Percentiles rank a stretch among this genome's conserved stretches.
Evolutionary conservation across 306 rosid species (phyloP).

Genomic region (Lithocarpus polystachyus): DNA sequence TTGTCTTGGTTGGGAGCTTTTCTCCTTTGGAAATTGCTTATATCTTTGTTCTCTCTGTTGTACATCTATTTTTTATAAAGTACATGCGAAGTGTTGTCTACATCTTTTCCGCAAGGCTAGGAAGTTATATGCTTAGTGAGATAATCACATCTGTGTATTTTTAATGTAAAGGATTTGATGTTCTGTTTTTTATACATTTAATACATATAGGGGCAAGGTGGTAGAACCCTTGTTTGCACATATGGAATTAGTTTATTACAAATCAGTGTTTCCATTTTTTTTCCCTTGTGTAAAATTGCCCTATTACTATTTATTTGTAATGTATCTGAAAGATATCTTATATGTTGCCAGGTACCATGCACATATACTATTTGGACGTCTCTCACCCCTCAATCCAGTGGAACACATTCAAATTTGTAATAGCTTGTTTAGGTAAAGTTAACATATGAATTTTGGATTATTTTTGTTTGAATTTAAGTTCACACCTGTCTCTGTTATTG

Average conservation of each 20-base stretch:
- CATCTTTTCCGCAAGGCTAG: background rate
- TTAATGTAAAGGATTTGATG: background rate
- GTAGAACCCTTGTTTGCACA: background rate
- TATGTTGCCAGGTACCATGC: conserved; percentile 74
- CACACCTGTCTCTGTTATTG: background rate
- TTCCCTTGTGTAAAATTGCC: background rate
- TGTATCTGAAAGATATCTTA: conserved; percentile 9
- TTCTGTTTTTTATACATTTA: background rate
- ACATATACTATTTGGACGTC: conserved; percentile 67
- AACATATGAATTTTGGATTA: background rate
- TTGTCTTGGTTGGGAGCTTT: background rate
- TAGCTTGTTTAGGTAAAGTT: conserved; percentile 77
- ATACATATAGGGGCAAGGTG: background rate
- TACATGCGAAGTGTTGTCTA: background rate
- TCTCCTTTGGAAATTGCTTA: background rate
- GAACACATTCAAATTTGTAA: conserved; percentile 84
- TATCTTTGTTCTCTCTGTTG: background rate
- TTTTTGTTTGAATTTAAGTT: background rate
- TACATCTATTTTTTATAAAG: background rate
- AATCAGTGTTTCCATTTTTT: background rate
- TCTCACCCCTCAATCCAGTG: conserved; percentile 79
- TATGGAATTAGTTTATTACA: too few relatives aligned
- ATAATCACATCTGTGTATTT: background rate
- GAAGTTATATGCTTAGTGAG: background rate
- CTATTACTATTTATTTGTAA: background rate